Evolutionary conservation across 441 rosid species (phyloP).

Genomic region (Geranium incanum): DNA sequence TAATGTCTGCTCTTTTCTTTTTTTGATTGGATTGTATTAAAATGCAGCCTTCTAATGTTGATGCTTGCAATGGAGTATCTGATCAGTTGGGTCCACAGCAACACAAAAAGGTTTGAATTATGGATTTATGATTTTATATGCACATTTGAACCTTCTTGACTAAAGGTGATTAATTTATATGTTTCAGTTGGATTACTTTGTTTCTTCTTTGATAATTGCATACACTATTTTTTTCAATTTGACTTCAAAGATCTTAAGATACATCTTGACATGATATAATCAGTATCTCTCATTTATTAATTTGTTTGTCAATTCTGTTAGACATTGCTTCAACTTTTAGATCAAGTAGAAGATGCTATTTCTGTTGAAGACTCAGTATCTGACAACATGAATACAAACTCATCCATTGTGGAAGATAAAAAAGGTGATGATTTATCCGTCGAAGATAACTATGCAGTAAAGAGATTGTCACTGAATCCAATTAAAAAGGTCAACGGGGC

Average conservation of each 20-base stretch:
- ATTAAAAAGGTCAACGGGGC: slow-evolving; percentile 24
- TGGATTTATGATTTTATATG: slow-evolving; percentile 8
- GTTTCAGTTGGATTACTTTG: slow-evolving; percentile 1
- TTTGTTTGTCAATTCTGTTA: slow-evolving; percentile 26
- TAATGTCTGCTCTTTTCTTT: not conserved
- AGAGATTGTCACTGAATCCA: slow-evolving; percentile 26
- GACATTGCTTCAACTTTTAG: slow-evolving; percentile 88
- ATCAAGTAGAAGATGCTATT: slow-evolving; percentile 93
- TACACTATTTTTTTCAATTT: slow-evolving; percentile 1
- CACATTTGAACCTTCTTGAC: not conserved
- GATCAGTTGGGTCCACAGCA: slow-evolving; percentile 43
- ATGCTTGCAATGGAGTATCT: slow-evolving; percentile 37
- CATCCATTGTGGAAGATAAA: slow-evolving; percentile 34
- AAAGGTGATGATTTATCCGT: slow-evolving; percentile 26
- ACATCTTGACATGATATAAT: slow-evolving; percentile 12
- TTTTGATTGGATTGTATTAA: slow-evolving; percentile 12
- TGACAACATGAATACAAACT: slow-evolving; percentile 27
- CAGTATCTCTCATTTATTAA: slow-evolving; percentile 2
- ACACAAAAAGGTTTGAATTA: slow-evolving; percentile 64
- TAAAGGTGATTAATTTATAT: not conserved
- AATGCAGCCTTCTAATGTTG: slow-evolving; percentile 40
- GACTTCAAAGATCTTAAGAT: not conserved
- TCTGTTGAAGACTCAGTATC: slow-evolving; percentile 54
- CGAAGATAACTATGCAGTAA: slow-evolving; percentile 20
- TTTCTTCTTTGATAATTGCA: not conserved